A percentile compares a stretch with the other conserved stretches of the same genome.
phyloP scores from a whole-genome alignment of 495 filamentous ascomycete genomes.

The Ramalina intermedia region DNA sequence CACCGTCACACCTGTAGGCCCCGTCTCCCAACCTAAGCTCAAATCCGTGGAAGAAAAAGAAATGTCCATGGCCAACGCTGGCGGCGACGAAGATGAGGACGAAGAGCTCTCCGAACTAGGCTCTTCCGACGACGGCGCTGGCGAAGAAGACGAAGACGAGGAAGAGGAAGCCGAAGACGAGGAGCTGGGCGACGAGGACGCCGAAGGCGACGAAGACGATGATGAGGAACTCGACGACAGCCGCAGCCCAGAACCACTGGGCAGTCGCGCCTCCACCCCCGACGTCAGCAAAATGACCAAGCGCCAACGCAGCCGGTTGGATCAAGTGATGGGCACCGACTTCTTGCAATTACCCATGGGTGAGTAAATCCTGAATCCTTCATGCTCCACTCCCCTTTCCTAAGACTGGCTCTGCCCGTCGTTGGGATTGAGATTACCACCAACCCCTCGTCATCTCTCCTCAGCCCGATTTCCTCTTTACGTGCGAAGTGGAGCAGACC shows the following conservation, averaged over 20 bases:
- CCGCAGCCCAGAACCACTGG: conserved; percentile 33
- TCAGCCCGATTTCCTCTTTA: no score
- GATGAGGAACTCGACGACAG: conserved; percentile 56
- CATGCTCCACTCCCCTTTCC: background rate
- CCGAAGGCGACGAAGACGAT: conserved; percentile 28
- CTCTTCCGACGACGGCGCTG: conserved; percentile 26
- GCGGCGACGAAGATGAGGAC: conserved; percentile 20
- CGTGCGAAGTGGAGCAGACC: no score
- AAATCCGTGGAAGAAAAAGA: conserved; percentile 47
- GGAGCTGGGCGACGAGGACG: conserved; percentile 35
- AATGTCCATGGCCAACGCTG: conserved; percentile 39
- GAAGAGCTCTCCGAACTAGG: conserved; percentile 31
- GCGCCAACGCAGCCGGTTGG: conserved; percentile 60
- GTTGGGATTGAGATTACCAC: background rate
- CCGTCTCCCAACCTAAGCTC: conserved; percentile 14
- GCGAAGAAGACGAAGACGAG: conserved; percentile 36
- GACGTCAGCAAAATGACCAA: conserved; percentile 80
- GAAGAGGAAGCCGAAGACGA: conserved; percentile 37
- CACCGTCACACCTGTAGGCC: conserved; percentile 23
- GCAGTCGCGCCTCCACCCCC: conserved; percentile 49
- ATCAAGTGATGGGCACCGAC: conserved; percentile 54
- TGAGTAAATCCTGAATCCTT: conserved; percentile 19
- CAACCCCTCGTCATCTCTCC: background rate
- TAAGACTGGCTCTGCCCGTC: background rate
- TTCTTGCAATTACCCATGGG: conserved; percentile 79